Conservation (phyloP, 805 yeast species). For the Isabelozyma heimii region DNA sequence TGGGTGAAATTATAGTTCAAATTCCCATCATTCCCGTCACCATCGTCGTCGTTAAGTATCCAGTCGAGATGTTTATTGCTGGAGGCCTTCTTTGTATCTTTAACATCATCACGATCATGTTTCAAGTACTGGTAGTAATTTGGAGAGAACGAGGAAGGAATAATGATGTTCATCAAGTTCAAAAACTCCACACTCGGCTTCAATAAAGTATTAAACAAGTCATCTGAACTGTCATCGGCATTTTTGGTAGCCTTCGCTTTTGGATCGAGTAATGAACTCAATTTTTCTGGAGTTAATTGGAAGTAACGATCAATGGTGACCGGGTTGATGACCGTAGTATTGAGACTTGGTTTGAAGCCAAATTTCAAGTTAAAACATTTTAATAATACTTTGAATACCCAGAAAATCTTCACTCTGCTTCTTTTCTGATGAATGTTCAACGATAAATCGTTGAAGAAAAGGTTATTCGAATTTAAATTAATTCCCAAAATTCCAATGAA, state of each 20-base stretch:
- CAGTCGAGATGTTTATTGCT: conserved; percentile 30
- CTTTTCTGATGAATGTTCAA: conserved; percentile 34
- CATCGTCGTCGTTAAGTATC: conserved; percentile 45
- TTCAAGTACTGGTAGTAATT: conserved; percentile 43
- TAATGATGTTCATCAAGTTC: conserved; percentile 41
- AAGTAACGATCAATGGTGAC: conserved; percentile 45
- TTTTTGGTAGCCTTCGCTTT: background rate
- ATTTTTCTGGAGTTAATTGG: conserved; percentile 42
- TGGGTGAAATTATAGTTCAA: conserved; percentile 44
- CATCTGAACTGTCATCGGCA: conserved; percentile 21
- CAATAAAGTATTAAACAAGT: conserved; percentile 32
- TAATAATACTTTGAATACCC: conserved; percentile 44
- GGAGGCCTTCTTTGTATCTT: conserved; percentile 15
- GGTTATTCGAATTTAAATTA: conserved; percentile 38
- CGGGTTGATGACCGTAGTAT: conserved; percentile 46
- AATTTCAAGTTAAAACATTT: conserved; percentile 42
- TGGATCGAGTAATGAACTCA: conserved; percentile 30
- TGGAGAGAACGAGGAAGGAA: conserved; percentile 46
- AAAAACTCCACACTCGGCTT: conserved; percentile 43
- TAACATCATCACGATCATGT: conserved; percentile 14
- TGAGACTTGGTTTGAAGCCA: conserved; percentile 45
- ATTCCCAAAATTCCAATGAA: conserved; percentile 43
- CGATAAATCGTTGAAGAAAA: conserved; percentile 47
- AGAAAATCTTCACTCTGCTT: conserved; percentile 42
- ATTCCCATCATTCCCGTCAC: conserved; percentile 48